Evolutionary conservation across 495 filamentous ascomycete genomes (phyloP), one percentile per base, ranked within the genome.

Genomic region (Trichoderma orchidacearum): DNA sequence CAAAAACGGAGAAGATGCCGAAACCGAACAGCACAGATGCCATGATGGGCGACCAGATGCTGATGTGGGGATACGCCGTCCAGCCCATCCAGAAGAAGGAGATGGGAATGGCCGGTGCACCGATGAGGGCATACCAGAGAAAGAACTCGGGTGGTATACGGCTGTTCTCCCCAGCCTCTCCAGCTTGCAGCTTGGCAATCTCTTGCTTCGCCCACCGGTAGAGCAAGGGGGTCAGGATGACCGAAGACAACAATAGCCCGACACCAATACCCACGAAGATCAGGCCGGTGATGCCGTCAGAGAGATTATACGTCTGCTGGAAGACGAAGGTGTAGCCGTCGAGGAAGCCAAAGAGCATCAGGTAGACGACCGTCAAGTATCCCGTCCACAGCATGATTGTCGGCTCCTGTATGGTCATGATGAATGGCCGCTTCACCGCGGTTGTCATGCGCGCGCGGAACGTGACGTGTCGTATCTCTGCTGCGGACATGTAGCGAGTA

Each of bases 291-390:
- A 80, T 56, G 1, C 80, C 80, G 30, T 78, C 60, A 0, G 70
- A 72, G 23, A 83, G 69, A 23, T 70, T 71, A 59, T 87, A 77
- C 0, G 76, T 77, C 9, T 81, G 72, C 18, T 66, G 66, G 63
- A 85, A 89, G 61, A 88, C 78, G 63, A 75, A 83, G 2, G 75
- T 71, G 62, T 85, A 89, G 0, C 82, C 84, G 27, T 79, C 75
- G 25, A 85, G 72, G 66, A 86, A 86, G 8, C 80, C 80, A 64
- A 86, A 87, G 0, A 86, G 71, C 21, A 86, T 73, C 50, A 85
- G 79, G 60, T 86, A 87, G 29, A 87, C 66, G 0, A 85, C 67
- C 0, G 79, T 78, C 56, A 86, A 69, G 58, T 86, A 86, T 0
- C 81, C 63, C 0, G 77, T 72, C 25, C 86, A 70, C 0, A 85